Percentiles rank a stretch among this genome's conserved stretches.
phyloP scores from a whole-genome alignment of 169 alveolate species.

The Pseudocohnilembus persalinus region DNA sequence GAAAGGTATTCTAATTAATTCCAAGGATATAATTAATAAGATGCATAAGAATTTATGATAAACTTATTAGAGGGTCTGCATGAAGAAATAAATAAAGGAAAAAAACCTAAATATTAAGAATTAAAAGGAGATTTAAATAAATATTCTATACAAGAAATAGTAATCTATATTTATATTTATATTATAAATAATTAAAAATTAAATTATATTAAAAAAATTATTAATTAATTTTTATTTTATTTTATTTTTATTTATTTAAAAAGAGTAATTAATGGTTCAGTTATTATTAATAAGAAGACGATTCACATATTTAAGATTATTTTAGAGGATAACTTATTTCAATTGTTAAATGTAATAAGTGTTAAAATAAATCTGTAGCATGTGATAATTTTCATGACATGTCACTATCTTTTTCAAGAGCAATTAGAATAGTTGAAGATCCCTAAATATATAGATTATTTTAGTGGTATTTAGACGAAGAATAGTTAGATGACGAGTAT shows the following conservation, averaged over 20 bases:
- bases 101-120: conserved; percentile 67
- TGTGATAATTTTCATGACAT: conserved; percentile 71
- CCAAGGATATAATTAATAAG: conserved; percentile 75
- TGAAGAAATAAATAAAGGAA: conserved; percentile 74
- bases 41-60: conserved; percentile 79
- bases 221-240: too few relatives aligned
- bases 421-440: conserved; percentile 31
- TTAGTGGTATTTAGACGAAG: conserved; percentile 44
- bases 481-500: conserved; percentile 54
- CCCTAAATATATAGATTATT: conserved; percentile 42
- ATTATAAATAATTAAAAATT: background rate
- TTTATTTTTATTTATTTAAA: background rate
- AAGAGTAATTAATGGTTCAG: conserved; percentile 66
- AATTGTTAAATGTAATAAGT: conserved; percentile 48
- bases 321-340: conserved; percentile 62
- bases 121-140: conserved; percentile 44
- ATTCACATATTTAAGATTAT: conserved; percentile 53
- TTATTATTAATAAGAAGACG: conserved; percentile 58
- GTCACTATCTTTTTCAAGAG: conserved; percentile 55
- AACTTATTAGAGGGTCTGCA: conserved; percentile 74
- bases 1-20: conserved; percentile 51
- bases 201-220: too few relatives aligned
- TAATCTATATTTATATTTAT: background rate
- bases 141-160: conserved; percentile 33
- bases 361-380: conserved; percentile 51